phyloP scores from a whole-genome alignment of 108 stramenopile genomes.

The Skeletonema grethae region DNA sequence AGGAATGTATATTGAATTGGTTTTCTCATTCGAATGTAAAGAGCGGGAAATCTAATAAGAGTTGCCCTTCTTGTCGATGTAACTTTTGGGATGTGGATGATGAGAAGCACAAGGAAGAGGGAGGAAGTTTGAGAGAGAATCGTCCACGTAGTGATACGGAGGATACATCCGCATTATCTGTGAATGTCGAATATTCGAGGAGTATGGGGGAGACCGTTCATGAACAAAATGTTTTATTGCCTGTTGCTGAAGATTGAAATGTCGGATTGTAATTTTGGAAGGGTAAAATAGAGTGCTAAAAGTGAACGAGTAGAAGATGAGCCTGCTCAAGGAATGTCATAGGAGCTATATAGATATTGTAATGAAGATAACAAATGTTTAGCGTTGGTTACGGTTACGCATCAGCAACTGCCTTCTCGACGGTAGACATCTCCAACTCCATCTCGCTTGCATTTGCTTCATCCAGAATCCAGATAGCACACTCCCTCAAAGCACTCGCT shows the following conservation, averaged over 20 bases:
- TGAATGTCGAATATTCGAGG: background rate
- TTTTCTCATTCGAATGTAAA: slow-evolving; percentile 13
- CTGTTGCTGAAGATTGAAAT: background rate
- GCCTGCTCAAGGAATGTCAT: background rate
- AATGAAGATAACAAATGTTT: background rate
- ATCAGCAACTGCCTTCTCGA: slow-evolving; percentile 45
- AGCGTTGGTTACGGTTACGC: background rate
- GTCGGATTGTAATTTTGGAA: background rate
- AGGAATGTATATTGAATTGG: slow-evolving; percentile 54
- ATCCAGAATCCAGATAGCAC: slow-evolving; percentile 76
- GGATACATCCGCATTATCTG: background rate
- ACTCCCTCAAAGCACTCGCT: slow-evolving; percentile 62
- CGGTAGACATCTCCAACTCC: slow-evolving; percentile 28
- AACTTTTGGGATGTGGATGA: slow-evolving; percentile 7
- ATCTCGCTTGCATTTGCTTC: slow-evolving; percentile 64
- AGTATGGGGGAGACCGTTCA: background rate
- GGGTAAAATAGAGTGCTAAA: background rate
- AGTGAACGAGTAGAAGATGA: background rate
- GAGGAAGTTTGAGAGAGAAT: background rate
- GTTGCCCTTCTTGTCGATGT: slow-evolving; percentile 8
- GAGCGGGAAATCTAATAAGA: slow-evolving; percentile 2
- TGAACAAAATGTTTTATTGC: background rate
- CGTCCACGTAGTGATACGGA: slow-evolving; percentile 4
- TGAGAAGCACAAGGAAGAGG: background rate
- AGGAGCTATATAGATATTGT: background rate